Percentiles rank a stretch among this genome's conserved stretches.
Conservation (phyloP, 2,329 filamentous ascomycete species). For the Geosmithia putterillii region DNA sequence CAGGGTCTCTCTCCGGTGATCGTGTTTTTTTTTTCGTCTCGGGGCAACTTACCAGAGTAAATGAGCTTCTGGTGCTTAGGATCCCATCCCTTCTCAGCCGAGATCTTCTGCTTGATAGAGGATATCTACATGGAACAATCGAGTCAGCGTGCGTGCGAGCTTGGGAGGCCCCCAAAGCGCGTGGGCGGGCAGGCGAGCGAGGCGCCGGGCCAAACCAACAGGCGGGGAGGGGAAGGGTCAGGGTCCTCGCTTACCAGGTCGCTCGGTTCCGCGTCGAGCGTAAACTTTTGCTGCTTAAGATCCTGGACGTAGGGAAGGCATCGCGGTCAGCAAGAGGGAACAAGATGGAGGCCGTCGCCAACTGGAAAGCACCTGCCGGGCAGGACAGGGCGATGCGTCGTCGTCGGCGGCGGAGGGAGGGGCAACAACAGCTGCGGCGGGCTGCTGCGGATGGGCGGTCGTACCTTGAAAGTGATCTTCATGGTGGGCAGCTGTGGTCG, state of each 20-base stretch:
- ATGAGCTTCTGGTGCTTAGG: conserved; percentile 87
- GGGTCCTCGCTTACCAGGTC: conserved; percentile 60
- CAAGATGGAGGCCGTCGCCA: background rate
- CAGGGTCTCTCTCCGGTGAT: too few species aligned
- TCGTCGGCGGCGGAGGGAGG: background rate
- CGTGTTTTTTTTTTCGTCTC: too few species aligned
- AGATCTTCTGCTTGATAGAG: conserved; percentile 84
- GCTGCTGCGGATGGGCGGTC: conserved; percentile 9
- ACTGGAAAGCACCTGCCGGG: too few species aligned
- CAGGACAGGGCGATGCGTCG: background rate
- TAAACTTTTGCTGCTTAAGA: conserved; percentile 97
- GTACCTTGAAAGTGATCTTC: conserved; percentile 58
- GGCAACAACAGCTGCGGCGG: too few species aligned
- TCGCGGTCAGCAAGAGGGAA: background rate
- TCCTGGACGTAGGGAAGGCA: conserved; percentile 64
- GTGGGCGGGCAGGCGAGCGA: conserved; percentile 1
- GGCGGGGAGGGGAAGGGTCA: conserved; percentile 6
- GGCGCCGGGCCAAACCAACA: too few species aligned
- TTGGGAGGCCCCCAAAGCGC: background rate
- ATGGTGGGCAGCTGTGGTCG: conserved; percentile 32
- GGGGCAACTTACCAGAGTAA: conserved; percentile 71
- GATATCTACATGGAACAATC: too few species aligned
- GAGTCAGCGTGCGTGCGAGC: too few species aligned
- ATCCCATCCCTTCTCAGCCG: conserved; percentile 88
- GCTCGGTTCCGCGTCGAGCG: conserved; percentile 84